Evolutionary conservation across 2,329 filamentous ascomycete species (phyloP), one percentile per base, ranked within the genome.

Genomic region (Annulohypoxylon truncatum): DNA sequence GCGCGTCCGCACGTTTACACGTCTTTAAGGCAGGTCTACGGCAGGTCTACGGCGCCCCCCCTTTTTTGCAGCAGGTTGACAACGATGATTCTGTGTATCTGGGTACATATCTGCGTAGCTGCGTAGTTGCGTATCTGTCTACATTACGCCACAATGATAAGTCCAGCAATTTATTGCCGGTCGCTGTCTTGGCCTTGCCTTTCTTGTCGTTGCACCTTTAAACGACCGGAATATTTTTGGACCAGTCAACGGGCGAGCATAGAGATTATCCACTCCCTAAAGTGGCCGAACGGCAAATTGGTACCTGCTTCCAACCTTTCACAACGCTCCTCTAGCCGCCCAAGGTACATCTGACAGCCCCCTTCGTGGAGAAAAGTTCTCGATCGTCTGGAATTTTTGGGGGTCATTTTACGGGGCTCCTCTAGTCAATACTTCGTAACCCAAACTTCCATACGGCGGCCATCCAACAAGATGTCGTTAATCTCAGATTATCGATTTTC

Each of bases 281-380:
- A 70, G 68, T 66, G 71, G 67, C 68, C 72, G 71, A 70, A 70
- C 60, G 67, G 67, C 67, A 71, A 75, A 75, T 77, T 73, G 67
- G 68, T 75, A 74, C 74, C 71, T 73, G 69, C 61, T 66, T 63
- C 71, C 73, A 75, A 76, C 81, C 80, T 81, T 80, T 82, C 76
- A 81, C 71, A 78, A 75, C 64, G 69, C 78, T 73, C 63, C 77
- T 81, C 76, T 80, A 81, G 77, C 80, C 81, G 81, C 71, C 71
- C 67, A 74, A 67, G 68, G 62, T 70, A 69, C 69, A 61, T 66
- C 64, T 70, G 64, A 67, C 60, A 51, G 61, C 66, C 61, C 61
- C 61, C 60, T 71, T 68, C 67, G 70, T 74, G 71, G 70, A 72
- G 71, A 73, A 61, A 71, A 67, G 66, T 71, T 71, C 72, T 69